phyloP scores from a whole-genome alignment of 805 yeast genomes.

The Kurtzmaniella fragi region DNA sequence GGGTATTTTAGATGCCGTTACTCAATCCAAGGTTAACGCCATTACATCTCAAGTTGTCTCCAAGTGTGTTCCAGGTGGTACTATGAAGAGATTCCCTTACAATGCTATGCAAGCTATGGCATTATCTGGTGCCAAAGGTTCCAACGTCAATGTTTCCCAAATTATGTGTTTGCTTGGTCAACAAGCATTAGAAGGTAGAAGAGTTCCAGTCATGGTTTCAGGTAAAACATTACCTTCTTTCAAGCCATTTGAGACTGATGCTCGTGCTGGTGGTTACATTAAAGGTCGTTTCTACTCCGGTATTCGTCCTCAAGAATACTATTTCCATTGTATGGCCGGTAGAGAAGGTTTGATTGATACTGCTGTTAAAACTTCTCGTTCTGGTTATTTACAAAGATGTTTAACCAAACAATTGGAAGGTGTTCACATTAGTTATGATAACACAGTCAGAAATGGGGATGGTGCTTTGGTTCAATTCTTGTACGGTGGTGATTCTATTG shows the following conservation, averaged over 20 bases:
- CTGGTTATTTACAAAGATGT: conserved; percentile 98
- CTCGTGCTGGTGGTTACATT: conserved; percentile 97
- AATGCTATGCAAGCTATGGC: conserved; percentile 99
- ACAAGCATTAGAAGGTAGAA: conserved; percentile 98
- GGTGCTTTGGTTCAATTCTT: conserved; percentile 91
- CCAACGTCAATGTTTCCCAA: conserved; percentile 96
- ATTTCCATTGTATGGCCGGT: conserved; percentile 99
- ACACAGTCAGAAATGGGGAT: conserved; percentile 92
- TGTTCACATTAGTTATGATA: conserved; percentile 89
- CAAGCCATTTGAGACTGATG: conserved; percentile 94
- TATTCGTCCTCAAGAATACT: conserved; percentile 96
- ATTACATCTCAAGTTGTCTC: conserved; percentile 94
- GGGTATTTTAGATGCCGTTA: conserved; percentile 91
- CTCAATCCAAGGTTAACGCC: conserved; percentile 87
- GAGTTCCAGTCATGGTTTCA: conserved; percentile 98
- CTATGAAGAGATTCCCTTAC: conserved; percentile 91
- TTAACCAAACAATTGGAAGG: conserved; percentile 97
- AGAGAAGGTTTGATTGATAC: conserved; percentile 99
- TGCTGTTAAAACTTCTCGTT: conserved; percentile 96
- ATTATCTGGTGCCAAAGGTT: conserved; percentile 98
- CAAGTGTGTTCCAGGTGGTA: conserved; percentile 92
- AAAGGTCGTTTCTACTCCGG: conserved; percentile 97
- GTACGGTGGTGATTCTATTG: conserved; percentile 97
- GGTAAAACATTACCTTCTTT: conserved; percentile 97
- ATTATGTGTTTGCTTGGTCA: conserved; percentile 99